phyloP scores from a whole-genome alignment of 208 protist genomes.

The Leishmania tropica region DNA sequence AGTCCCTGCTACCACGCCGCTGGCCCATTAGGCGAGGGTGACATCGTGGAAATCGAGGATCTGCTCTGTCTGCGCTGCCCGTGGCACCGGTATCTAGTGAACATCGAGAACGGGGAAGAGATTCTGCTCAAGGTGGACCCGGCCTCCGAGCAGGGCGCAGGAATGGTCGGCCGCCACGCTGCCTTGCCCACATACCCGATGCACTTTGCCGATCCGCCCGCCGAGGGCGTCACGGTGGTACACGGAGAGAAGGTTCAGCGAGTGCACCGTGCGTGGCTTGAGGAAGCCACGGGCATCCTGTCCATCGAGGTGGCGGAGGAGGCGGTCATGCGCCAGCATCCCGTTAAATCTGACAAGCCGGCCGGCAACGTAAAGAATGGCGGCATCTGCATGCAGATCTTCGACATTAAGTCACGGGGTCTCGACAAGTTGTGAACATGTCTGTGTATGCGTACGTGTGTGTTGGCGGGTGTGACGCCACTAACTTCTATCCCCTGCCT shows the following conservation, averaged over 20 bases:
- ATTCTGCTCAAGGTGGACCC: conserved; percentile 49
- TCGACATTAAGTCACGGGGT: conserved; percentile 77
- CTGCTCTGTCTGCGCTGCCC: conserved; percentile 84
- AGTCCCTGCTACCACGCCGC: conserved; percentile 86
- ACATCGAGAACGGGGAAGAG: conserved; percentile 74
- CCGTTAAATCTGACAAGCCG: conserved; percentile 60
- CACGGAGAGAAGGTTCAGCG: conserved; percentile 64
- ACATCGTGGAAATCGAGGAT: conserved; percentile 83
- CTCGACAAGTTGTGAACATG: conserved; percentile 37
- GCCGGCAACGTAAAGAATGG: conserved; percentile 63
- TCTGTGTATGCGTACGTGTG: too few species aligned
- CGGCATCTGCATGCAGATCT: conserved; percentile 88
- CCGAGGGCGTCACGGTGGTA: conserved; percentile 23
- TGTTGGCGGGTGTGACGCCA: not conserved
- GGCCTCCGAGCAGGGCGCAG: conserved; percentile 19
- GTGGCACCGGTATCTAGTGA: conserved; percentile 80
- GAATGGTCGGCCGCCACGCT: conserved; percentile 29
- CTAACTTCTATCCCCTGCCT: not conserved
- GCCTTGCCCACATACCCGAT: conserved; percentile 28
- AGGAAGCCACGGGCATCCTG: conserved; percentile 71
- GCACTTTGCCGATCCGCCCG: conserved; percentile 19
- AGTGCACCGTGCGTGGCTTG: conserved; percentile 59
- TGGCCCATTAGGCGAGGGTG: conserved; percentile 82
- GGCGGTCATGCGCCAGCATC: conserved; percentile 42
- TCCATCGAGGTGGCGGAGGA: conserved; percentile 77